Conservation (phyloP, 495 filamentous ascomycete species). For the Paragyromitra xinjiangensis region DNA sequence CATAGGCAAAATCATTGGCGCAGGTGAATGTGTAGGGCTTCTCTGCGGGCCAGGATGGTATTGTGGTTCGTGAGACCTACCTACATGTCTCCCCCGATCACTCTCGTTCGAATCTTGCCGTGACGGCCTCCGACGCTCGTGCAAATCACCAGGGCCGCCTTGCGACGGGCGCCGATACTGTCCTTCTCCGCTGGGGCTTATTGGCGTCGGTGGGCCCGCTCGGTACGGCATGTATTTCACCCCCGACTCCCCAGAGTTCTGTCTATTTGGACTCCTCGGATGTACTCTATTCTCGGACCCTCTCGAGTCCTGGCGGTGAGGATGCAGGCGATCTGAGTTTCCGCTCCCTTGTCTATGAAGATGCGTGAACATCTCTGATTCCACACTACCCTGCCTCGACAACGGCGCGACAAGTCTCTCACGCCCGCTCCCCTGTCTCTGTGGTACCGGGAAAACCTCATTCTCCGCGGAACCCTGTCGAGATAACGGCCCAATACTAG, state of each 20-base stretch:
- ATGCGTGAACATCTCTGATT: constrained; percentile 49
- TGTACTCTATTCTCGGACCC: constrained; percentile 47
- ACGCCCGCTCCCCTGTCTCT: constrained; percentile 39
- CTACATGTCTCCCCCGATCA: constrained; percentile 33
- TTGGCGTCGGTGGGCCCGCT: constrained; percentile 40
- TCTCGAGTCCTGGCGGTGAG: constrained; percentile 51
- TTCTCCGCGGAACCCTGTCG: constrained; percentile 49
- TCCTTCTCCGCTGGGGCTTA: constrained; percentile 12
- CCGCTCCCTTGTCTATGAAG: constrained; percentile 46
- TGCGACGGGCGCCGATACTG: constrained; percentile 18
- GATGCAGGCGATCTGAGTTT: constrained; percentile 48
- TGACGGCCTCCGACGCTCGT: constrained; percentile 36
- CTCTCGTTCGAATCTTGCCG: constrained; percentile 41
- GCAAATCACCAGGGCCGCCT: constrained; percentile 5
- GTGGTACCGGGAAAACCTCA: constrained; percentile 48
- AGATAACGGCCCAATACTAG: constrained; percentile 35
- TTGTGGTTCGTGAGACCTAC: constrained; percentile 33
- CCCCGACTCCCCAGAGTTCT: constrained; percentile 45
- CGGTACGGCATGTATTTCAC: constrained; percentile 52
- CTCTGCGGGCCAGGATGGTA: constrained; percentile 43
- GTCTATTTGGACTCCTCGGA: constrained; percentile 44
- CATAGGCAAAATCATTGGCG: constrained; percentile 48
- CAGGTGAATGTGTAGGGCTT: constrained; percentile 43
- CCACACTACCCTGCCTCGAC: constrained; percentile 49
- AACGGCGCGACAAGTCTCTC: constrained; percentile 21